These are phyloP conservation scores for Leucosporidium creatinivorum DNA, from an alignment of 768 basidiomycete species.

Conservation along the genomic window DNA sequence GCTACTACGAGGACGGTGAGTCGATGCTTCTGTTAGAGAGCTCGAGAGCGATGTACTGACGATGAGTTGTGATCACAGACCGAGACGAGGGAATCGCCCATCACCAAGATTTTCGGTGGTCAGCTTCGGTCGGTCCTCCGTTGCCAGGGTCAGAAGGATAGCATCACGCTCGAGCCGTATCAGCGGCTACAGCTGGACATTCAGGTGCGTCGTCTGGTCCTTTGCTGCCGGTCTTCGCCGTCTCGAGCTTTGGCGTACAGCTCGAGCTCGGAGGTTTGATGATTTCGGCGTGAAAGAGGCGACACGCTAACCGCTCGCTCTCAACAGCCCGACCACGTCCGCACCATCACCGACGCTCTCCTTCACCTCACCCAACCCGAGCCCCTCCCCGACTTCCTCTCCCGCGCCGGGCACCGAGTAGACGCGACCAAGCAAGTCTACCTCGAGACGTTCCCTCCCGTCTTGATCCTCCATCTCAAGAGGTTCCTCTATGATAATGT, in stretches of 20 bases:
- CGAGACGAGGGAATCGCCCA: conserved; percentile 72
- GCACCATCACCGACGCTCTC: conserved; percentile 75
- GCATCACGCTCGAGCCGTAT: conserved; percentile 85
- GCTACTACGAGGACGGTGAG: conserved; percentile 72
- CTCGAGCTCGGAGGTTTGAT: no score
- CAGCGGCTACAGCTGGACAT: conserved; percentile 82
- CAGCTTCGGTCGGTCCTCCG: conserved; percentile 77
- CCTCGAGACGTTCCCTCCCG: conserved; percentile 73
- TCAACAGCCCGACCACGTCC: conserved; percentile 60
- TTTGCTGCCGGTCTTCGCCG: no score
- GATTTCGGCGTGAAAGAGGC: no score
- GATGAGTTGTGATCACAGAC: conserved; percentile 47
- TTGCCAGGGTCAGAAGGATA: conserved; percentile 71
- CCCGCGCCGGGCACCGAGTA: conserved; percentile 53
- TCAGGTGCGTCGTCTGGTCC: conserved; percentile 49
- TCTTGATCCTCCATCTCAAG: conserved; percentile 83
- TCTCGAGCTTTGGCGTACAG: not conserved
- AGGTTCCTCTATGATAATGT: conserved; percentile 77
- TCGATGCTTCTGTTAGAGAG: conserved; percentile 20
- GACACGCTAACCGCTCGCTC: no score
- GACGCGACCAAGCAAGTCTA: conserved; percentile 68
- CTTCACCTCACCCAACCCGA: conserved; percentile 69
- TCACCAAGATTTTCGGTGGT: conserved; percentile 87
- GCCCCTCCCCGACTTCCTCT: conserved; percentile 59
- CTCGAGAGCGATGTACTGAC: not conserved